These are phyloP conservation scores for Xylaria nigripes DNA, from an alignment of 495 filamentous ascomycete genomes.

Conservation along the genomic window DNA sequence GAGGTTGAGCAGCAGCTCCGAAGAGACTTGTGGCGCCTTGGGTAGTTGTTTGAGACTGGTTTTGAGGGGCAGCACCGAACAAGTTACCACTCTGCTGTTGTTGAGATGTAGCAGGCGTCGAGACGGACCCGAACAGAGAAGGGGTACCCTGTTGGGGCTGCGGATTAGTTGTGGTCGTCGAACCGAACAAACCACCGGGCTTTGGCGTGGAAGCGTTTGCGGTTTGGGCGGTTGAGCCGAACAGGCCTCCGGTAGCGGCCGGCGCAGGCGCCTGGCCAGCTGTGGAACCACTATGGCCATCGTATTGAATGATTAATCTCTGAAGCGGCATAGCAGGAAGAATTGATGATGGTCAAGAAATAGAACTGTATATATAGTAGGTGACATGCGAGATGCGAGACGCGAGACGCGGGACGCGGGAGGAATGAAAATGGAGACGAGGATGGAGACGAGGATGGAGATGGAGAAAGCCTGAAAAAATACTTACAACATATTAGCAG, in stretches of 20 bases:
- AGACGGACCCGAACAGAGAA: conserved; percentile 23
- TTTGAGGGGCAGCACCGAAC: conserved; percentile 10
- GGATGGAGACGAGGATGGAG: background rate
- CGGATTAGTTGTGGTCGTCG: conserved; percentile 37
- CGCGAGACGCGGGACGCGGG: background rate
- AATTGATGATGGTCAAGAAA: background rate
- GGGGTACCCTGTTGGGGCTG: conserved; percentile 24
- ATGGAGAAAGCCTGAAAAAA: no score
- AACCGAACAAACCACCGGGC: conserved; percentile 46
- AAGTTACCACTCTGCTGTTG: conserved; percentile 15
- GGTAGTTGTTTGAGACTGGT: conserved; percentile 23
- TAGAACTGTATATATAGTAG: background rate
- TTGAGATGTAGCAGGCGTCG: conserved; percentile 16
- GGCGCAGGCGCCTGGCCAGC: conserved; percentile 32
- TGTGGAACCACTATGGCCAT: conserved; percentile 27
- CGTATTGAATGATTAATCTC: conserved; percentile 7
- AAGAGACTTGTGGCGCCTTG: conserved; percentile 29
- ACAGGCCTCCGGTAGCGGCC: conserved; percentile 18
- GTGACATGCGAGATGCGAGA: background rate
- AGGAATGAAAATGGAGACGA: background rate
- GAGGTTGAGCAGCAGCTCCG: conserved; percentile 21
- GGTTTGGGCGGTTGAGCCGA: conserved; percentile 15
- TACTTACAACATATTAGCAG: conserved; percentile 59
- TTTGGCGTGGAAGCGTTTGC: conserved; percentile 31
- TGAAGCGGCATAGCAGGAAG: conserved; percentile 6